A percentile compares a stretch with the other conserved stretches of the same genome.
Evolutionary conservation across 306 rosid species (phyloP).

Genomic region (Citrullus mucosospermus): DNA sequence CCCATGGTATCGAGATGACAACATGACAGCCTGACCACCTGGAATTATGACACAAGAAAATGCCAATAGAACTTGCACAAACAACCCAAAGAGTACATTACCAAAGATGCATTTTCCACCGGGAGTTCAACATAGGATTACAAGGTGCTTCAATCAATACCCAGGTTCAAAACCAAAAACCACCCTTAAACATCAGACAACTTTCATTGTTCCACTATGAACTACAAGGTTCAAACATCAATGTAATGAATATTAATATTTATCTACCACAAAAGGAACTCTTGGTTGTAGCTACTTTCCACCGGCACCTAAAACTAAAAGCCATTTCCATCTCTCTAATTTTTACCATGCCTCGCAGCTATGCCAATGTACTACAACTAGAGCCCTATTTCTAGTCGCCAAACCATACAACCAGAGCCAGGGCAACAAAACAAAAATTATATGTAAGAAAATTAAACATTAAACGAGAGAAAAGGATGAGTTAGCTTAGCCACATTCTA

Average conservation of each 20-base stretch:
- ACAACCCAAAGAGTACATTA: background rate
- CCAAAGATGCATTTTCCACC: background rate
- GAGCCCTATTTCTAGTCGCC: background rate
- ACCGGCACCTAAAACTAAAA: background rate
- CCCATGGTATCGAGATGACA: background rate
- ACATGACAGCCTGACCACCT: background rate
- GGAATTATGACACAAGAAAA: background rate
- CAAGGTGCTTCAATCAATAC: background rate
- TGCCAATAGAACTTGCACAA: background rate
- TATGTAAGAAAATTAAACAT: background rate
- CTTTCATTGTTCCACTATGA: background rate
- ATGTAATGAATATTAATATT: background rate
- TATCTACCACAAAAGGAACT: background rate
- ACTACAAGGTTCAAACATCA: background rate
- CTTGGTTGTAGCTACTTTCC: background rate
- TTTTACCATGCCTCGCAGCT: background rate
- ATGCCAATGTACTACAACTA: background rate
- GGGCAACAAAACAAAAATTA: background rate
- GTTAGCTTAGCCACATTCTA: background rate
- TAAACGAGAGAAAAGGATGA: background rate
- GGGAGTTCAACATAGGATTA: background rate
- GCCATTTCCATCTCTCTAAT: background rate
- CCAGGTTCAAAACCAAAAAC: background rate
- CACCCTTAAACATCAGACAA: background rate
- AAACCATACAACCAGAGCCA: background rate